Evolutionary conservation across 2,329 filamentous ascomycete genomes (phyloP).

Genomic region (Exophiala oligosperma): DNA sequence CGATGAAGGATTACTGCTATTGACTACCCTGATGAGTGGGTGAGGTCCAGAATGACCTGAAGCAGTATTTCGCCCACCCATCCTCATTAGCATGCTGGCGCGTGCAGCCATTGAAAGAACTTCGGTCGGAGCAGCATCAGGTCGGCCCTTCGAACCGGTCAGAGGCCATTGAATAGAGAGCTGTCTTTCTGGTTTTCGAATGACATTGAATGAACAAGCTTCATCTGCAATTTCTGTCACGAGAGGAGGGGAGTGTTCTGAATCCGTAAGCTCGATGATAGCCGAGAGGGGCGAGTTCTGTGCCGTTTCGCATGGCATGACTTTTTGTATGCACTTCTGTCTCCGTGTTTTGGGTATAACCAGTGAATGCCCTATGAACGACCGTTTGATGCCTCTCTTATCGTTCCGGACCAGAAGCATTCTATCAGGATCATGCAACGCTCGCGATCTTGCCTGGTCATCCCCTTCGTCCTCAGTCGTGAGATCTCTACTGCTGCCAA

Average conservation of each 20-base stretch:
- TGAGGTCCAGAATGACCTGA: slow-evolving; percentile 26
- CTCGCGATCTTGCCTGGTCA: slow-evolving; percentile 21
- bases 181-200: slow-evolving; percentile 7
- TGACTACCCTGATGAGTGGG: slow-evolving; percentile 29
- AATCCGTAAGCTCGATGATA: slow-evolving; percentile 28
- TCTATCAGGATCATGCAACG: slow-evolving; percentile 32
- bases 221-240: slow-evolving; percentile 28
- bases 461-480: slow-evolving; percentile 22
- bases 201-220: too few relatives aligned
- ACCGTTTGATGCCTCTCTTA: slow-evolving; percentile 15
- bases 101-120: slow-evolving; percentile 14
- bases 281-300: slow-evolving; percentile 35
- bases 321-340: slow-evolving; percentile 32
- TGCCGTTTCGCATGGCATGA: slow-evolving; percentile 34
- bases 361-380: slow-evolving; percentile 37
- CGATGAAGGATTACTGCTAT: slow-evolving; percentile 34
- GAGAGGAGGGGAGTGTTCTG: slow-evolving; percentile 33
- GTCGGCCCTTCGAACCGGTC: slow-evolving; percentile 27
- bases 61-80: slow-evolving; percentile 26
- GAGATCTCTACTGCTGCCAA: slow-evolving; percentile 1
- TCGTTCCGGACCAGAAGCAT: not conserved
- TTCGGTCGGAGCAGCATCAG: slow-evolving; percentile 11
- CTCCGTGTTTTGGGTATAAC: slow-evolving; percentile 37
- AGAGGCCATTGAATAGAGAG: slow-evolving; percentile 36
- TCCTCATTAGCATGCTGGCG: slow-evolving; percentile 19